Evolutionary conservation across 2,329 filamentous ascomycete genomes (phyloP).

Genomic region (Bimuria novae-zelandiae): DNA sequence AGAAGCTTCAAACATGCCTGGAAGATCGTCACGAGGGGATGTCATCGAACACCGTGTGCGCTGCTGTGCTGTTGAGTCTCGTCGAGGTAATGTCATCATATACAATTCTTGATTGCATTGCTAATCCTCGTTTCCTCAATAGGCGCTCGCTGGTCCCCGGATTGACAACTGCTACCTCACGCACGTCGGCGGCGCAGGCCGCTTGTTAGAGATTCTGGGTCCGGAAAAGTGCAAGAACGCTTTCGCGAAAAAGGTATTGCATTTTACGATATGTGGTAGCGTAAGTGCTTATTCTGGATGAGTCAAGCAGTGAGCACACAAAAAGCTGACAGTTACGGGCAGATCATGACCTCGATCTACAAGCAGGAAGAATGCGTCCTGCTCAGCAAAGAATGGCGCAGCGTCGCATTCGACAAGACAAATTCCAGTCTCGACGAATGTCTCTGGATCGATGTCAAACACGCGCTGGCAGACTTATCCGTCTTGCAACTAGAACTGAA

Average conservation of each 20-base stretch:
- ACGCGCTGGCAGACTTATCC: conserved; percentile 33
- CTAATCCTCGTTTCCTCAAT: conserved; percentile 12
- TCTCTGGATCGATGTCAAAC: conserved; percentile 34
- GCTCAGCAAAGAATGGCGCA: conserved; percentile 33
- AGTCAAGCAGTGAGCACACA: background rate
- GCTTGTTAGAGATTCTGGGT: conserved; percentile 40
- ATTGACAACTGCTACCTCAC: conserved; percentile 37
- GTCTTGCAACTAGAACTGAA: conserved; percentile 34
- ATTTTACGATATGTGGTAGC: conserved; percentile 38
- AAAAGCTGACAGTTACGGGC: conserved; percentile 1
- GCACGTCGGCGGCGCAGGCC: conserved; percentile 40
- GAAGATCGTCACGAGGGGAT: conserved; percentile 34
- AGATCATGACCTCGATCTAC: conserved; percentile 42
- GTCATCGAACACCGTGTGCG: conserved; percentile 42
- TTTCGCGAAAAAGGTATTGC: conserved; percentile 38
- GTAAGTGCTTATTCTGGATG: conserved; percentile 23
- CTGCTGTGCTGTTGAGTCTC: conserved; percentile 37
- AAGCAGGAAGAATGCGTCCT: conserved; percentile 38
- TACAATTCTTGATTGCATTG: background rate
- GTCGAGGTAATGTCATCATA: conserved; percentile 30
- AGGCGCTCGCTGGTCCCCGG: conserved; percentile 38
- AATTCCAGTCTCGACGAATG: conserved; percentile 32
- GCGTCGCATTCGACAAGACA: conserved; percentile 40
- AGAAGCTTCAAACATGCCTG: conserved; percentile 31
- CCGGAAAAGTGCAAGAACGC: conserved; percentile 29